phyloP scores from a whole-genome alignment of 345 rosid species.

The Laguncularia racemosa region DNA sequence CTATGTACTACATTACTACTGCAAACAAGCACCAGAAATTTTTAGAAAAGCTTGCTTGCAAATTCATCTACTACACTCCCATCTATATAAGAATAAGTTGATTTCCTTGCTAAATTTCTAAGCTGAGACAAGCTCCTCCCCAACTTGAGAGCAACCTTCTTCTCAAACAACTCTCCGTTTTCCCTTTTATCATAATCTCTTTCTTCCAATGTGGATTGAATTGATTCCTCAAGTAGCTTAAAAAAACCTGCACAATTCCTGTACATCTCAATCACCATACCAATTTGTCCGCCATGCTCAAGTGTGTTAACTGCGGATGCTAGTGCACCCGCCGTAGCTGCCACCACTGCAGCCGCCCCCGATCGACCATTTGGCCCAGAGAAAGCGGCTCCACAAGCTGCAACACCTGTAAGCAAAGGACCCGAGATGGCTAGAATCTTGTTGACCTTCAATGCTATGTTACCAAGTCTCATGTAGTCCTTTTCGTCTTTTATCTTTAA shows the following conservation, averaged over 20 bases:
- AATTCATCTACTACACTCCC: neutral
- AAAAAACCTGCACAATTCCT: constrained; percentile 9
- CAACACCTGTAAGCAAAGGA: constrained; percentile 1
- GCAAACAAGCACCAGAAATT: neutral
- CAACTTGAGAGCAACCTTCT: constrained; percentile 9
- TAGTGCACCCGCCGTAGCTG: neutral
- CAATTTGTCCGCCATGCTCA: constrained; percentile 5
- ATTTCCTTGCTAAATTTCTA: constrained; percentile 6
- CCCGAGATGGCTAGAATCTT: neutral
- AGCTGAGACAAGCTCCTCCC: constrained; percentile 16
- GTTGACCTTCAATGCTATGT: constrained; percentile 3
- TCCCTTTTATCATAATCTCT: constrained; percentile 7
- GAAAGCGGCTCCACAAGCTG: neutral
- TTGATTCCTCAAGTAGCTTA: neutral
- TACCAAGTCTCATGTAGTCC: constrained; percentile 33
- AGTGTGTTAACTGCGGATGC: neutral
- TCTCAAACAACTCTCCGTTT: constrained; percentile 11
- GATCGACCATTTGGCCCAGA: neutral
- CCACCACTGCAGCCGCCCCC: neutral
- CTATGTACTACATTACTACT: too few relatives aligned
- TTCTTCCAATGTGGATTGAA: neutral
- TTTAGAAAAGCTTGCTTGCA: constrained; percentile 11
- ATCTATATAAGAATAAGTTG: neutral
- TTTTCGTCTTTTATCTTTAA: constrained; percentile 29
- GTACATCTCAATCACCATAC: constrained; percentile 17